Base-by-base conservation (phyloP, 345 rosid genomes). In the Psidium guajava region DNA sequence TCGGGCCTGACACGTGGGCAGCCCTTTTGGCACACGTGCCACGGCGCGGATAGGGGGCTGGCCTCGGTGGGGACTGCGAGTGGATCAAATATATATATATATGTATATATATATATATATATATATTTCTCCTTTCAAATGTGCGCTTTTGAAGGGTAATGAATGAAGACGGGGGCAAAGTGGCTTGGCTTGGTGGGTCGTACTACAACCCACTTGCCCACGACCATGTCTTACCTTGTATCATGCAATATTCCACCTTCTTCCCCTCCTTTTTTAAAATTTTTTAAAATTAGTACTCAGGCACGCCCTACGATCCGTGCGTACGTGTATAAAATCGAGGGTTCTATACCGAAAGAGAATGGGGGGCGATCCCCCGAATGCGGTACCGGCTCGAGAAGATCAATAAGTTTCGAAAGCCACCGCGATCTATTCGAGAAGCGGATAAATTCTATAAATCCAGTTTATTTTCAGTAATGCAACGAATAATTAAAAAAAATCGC, bases 391-490 rank as follows among this genome's bases (percentile, higher is more conserved):
- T 42, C 44, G 44, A 42, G 44, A 42, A 42, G 44, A 42, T 42
- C 44, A 6, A 5, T 42, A 42, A 42, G 44, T 5, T 42, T 4
- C 5, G 44, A 42, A 42, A 42, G 5, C 6, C 51, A 0, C n/a
- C n/a, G n/a, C 13, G 51, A 49, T 49, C 11, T 11, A 5, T 2
- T 16, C 3, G 6, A 4, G 47, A 69, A 69, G 24, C 11, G 5
- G 1, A 32, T 10, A 0, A 10, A 18, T 18, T 32, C 6, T 10
- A 8, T 8, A 0, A 4, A 20, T 6, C 13, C 1, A 2, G 5
- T 42, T 42, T 42, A 42, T 40, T n/a, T n/a, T 36, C 40, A 36
- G 4, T 36, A 36, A 36, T 36, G 40, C 40, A 4, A 36, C 40
- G 4, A 36, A n/a, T n/a, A n/a, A n/a, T n/a, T n/a, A n/a, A n/a